phyloP scores from a whole-genome alignment of 164 flowering plant genomes.

The Warburgia ugandensis region DNA sequence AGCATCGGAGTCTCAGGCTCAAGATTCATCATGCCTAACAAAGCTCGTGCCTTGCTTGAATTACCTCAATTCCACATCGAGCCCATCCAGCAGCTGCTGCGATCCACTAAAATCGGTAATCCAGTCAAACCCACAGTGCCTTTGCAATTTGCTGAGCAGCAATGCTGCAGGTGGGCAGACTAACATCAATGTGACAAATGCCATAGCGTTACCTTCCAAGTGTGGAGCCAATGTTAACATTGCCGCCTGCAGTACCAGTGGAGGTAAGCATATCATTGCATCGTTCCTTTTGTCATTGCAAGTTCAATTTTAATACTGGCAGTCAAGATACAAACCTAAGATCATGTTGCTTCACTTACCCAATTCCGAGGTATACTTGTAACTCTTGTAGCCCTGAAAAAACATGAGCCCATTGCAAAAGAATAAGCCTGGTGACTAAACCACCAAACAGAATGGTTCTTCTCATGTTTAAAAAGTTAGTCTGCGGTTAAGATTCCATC shows the following conservation, averaged over 20 bases:
- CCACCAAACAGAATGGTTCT: not conserved
- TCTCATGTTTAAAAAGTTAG: not conserved
- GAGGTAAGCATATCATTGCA: not conserved
- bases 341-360: not conserved
- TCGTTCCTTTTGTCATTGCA: not conserved
- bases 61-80: constrained; percentile 38
- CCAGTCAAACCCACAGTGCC: constrained; percentile 44
- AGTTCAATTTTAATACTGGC: not conserved
- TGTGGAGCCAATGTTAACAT: constrained; percentile 63
- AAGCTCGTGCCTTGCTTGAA: constrained; percentile 48
- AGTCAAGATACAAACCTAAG: not conserved
- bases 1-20: constrained; percentile 2
- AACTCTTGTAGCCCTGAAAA: not conserved
- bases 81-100: constrained; percentile 54
- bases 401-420: not conserved
- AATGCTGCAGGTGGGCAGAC: constrained; percentile 27
- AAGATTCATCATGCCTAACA: constrained; percentile 32
- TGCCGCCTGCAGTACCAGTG: constrained; percentile 37
- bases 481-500: too few species aligned
- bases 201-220: constrained; percentile 46
- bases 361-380: not conserved
- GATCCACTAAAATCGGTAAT: constrained; percentile 54
- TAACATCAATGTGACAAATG: constrained; percentile 40
- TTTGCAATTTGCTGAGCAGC: constrained; percentile 48
- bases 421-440: not conserved